Conservation (phyloP, 2,329 filamentous ascomycete genomes). For the Colletotrichum chlorophyti region DNA sequence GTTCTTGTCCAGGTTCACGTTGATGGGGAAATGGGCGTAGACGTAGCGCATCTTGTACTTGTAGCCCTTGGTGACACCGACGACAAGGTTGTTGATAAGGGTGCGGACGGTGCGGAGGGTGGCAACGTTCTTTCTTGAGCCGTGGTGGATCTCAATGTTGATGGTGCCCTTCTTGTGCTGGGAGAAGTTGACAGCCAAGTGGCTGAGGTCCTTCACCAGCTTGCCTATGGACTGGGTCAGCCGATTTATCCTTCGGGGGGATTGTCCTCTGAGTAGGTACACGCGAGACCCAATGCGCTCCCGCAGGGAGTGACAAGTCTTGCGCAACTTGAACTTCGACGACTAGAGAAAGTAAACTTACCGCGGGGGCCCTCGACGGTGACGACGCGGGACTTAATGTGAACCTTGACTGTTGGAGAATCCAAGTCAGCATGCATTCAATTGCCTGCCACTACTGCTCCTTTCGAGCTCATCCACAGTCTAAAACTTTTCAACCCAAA, state of each 20-base stretch:
- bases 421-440: slow-evolving; percentile 41
- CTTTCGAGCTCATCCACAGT: slow-evolving; percentile 34
- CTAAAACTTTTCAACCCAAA: slow-evolving; percentile 31
- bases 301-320: not conserved
- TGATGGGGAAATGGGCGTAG: slow-evolving; percentile 99
- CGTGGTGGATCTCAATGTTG: slow-evolving; percentile 98
- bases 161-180: slow-evolving; percentile 85
- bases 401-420: slow-evolving; percentile 82
- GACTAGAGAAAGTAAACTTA: slow-evolving; percentile 49
- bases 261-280: no score
- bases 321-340: not conserved
- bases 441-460: slow-evolving; percentile 33
- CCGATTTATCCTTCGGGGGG: slow-evolving; percentile 20
- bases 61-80: slow-evolving; percentile 98
- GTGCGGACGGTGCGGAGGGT: slow-evolving; percentile 97
- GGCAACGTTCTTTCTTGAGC: slow-evolving; percentile 95
- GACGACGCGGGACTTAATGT: slow-evolving; percentile 95
- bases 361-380: slow-evolving; percentile 97
- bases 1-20: slow-evolving; percentile 99
- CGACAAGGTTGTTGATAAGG: slow-evolving; percentile 98
- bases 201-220: slow-evolving; percentile 94
- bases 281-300: slow-evolving; percentile 13
- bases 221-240: slow-evolving; percentile 67
- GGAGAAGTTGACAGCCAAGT: slow-evolving; percentile 95
- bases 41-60: slow-evolving; percentile 99